phyloP scores from a whole-genome alignment of 208 protist species.

The Acanthamoeba healyi region DNA sequence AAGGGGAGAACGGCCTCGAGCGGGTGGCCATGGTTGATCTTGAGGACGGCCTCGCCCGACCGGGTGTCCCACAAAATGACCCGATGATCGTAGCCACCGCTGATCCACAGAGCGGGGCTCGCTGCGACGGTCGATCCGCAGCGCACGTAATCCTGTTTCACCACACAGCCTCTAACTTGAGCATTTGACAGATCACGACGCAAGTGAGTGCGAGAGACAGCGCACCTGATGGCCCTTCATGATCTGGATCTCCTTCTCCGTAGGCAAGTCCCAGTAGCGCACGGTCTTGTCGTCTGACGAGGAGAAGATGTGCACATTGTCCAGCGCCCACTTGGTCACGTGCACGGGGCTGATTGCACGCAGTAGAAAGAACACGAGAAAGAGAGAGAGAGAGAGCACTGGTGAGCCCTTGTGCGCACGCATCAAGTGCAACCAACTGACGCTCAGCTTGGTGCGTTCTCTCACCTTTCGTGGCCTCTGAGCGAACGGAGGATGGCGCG shows the following conservation, averaged over 20 bases:
- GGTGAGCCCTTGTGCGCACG: neutral
- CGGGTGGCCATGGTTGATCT: conserved; percentile 80
- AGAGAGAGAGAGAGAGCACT: neutral
- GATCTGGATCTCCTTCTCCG: conserved; percentile 56
- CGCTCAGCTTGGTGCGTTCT: too few relatives aligned
- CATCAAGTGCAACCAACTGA: neutral
- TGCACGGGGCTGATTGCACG: conserved; percentile 72
- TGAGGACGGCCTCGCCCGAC: conserved; percentile 44
- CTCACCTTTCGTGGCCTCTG: conserved; percentile 67
- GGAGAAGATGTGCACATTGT: conserved; percentile 77
- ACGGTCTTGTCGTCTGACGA: conserved; percentile 79
- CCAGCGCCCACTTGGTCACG: conserved; percentile 72
- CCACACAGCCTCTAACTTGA: too few relatives aligned
- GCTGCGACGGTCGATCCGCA: conserved; percentile 46
- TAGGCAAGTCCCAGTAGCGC: conserved; percentile 77
- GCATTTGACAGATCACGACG: neutral
- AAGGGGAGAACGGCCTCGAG: conserved; percentile 81
- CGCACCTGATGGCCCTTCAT: conserved; percentile 57
- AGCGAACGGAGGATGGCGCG: conserved; percentile 72
- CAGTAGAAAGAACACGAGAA: neutral
- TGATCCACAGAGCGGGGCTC: conserved; percentile 74
- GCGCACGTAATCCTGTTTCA: conserved; percentile 66
- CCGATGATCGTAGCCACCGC: conserved; percentile 82
- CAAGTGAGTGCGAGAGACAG: neutral
- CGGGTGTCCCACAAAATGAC: conserved; percentile 83